A percentile compares a stretch with the other conserved stretches of the same genome.
Evolutionary conservation across 2,329 filamentous ascomycete species (phyloP).

Genomic region (Cladosporium sp.): DNA sequence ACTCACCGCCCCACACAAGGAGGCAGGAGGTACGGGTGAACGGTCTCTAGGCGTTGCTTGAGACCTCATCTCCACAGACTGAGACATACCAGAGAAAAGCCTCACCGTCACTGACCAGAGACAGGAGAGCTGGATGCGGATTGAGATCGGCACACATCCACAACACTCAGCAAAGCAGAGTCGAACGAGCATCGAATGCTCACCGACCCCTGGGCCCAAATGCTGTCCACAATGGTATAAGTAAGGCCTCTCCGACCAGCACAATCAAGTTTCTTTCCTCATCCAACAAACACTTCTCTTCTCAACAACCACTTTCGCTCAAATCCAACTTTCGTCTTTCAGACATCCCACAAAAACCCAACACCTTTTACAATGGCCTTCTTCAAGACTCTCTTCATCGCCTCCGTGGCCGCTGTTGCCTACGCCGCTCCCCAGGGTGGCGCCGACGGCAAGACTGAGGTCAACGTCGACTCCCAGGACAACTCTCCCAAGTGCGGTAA

Average conservation of each 20-base stretch:
- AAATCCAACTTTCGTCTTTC: constrained; percentile 10
- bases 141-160: constrained; percentile 11
- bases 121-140: constrained; percentile 8
- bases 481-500: constrained; percentile 4
- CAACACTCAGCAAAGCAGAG: constrained; percentile 2
- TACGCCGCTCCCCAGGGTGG: constrained; percentile 7
- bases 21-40: too few species aligned
- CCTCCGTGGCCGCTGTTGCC: constrained; percentile 13
- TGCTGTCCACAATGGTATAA: constrained; percentile 9
- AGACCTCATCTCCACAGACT: constrained; percentile 12
- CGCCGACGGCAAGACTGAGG: constrained; percentile 7
- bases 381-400: constrained; percentile 14
- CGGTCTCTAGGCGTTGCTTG: neutral
- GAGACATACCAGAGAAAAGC: constrained; percentile 5
- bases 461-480: constrained; percentile 1
- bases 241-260: constrained; percentile 10
- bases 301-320: constrained; percentile 12
- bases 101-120: constrained; percentile 3
- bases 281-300: constrained; percentile 13
- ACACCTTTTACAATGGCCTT: constrained; percentile 13
- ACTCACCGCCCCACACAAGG: constrained; percentile 9
- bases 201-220: neutral
- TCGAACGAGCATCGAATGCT: constrained; percentile 2
- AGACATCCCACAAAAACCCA: constrained; percentile 13
- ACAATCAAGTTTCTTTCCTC: constrained; percentile 9